Base-by-base conservation (phyloP, 768 basidiomycete genomes). In the Trametes maxima region DNA sequence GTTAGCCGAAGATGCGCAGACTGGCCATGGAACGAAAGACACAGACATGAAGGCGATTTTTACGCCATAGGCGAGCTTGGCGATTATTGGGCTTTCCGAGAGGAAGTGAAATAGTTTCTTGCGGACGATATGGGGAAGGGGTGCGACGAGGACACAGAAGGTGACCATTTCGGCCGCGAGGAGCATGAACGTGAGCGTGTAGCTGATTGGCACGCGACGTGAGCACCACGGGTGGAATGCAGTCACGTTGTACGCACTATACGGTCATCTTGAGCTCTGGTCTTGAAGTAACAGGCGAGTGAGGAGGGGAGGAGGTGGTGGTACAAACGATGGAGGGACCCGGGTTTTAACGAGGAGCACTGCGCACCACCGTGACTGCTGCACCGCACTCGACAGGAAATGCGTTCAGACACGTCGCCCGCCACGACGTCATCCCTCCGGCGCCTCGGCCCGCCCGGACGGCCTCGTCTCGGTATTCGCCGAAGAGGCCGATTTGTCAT, bases 31-130 rank as follows among this genome's bases (percentile, higher is more conserved):
- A 36, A 12, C 7, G 22, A 24, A 21, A 12, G 17, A 1, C 17
- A 74, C 85, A 46, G 59, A 92, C 91, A 97, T 95, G 80, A 96
- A 97, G 10, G 92, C 88, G 62, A 97, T 96, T 74, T 96, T 96
- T 69, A 97, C 81, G 21, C 80, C 94, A 72, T 97, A 97, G 7
- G 94, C 92, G 59, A 96, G 66, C 68, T 95, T 95, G 19, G 91
- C 93, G 55, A 95, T 78, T 59, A 88, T 72, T 57, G 80, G 77
- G 51, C 83, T 92, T 63, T 85, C 84, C 0, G 86, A 84, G 52
- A 91, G 79, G 77, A 89, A 92, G 21, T 74, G 77, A 67, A 96
- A 93, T 49, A 95, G 72, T 0, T 70, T 70, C 78, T 90, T 88
- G 70, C 85, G 85, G 64, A 93, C 65, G 6, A 78, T 73, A 74